phyloP scores from a whole-genome alignment of 208 protist species.

The Herpetomonas samuelpessoai region DNA sequence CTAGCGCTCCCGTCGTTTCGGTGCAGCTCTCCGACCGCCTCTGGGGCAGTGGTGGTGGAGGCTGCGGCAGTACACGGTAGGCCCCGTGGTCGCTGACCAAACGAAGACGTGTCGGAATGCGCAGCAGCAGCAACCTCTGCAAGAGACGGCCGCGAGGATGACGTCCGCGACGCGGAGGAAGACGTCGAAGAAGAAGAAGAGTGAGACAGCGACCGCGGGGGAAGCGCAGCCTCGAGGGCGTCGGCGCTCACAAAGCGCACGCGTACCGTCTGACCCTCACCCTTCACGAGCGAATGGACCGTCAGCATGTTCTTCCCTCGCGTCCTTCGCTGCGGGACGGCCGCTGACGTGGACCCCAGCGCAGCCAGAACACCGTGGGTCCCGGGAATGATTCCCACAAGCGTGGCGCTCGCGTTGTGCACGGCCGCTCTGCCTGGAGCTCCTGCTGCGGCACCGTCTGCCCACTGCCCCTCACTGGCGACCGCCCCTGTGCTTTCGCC shows the following conservation, averaged over 20 bases:
- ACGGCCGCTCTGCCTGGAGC: too few relatives aligned
- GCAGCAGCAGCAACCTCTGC: too few relatives aligned
- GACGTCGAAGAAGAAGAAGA: neutral
- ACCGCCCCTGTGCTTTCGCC: conserved; percentile 9
- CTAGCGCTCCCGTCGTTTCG: too few relatives aligned
- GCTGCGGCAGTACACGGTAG: too few relatives aligned
- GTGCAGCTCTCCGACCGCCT: too few relatives aligned
- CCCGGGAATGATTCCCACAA: neutral
- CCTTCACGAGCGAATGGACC: conserved; percentile 18
- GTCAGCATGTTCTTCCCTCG: conserved; percentile 9
- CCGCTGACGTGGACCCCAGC: neutral
- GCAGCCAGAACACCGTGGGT: neutral
- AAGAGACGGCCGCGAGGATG: neutral
- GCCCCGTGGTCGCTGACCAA: too few relatives aligned
- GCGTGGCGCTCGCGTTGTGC: neutral
- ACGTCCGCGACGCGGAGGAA: neutral
- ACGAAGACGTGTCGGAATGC: too few relatives aligned
- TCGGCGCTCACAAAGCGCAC: conserved; percentile 21
- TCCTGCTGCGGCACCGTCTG: too few relatives aligned
- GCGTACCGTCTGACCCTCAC: conserved; percentile 29
- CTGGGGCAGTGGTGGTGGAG: too few relatives aligned
- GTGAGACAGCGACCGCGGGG: neutral
- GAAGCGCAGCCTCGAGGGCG: neutral
- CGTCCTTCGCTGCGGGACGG: neutral
- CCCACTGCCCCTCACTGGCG: neutral